Evolutionary conservation across 106 monocot genomes (phyloP), one percentile per base, ranked within the genome.

Genomic region (Ottelia alismoides): DNA sequence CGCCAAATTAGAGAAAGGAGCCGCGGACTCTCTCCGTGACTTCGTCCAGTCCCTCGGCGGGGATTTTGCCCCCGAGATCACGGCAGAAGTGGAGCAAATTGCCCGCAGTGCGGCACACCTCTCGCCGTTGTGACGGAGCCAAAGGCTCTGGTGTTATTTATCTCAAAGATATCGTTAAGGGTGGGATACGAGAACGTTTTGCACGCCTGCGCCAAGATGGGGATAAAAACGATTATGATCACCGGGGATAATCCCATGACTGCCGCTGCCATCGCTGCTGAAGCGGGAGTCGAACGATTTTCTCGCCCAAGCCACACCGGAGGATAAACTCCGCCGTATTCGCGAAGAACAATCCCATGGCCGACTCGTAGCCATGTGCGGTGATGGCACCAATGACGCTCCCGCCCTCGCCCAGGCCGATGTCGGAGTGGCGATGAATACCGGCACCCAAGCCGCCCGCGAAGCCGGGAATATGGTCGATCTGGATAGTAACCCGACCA

Each of bases 381-480:
- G 46, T 20, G 46, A 47, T 20, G 46, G 46, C 46, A 47, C 46
- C 12, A 47, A 47, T 20, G 46, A 47, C 46, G 72, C 70, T 0
- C 77, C 77, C 3, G 77, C 77, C 9, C 53, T 77, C 11, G 72
- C 67, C 29, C 72, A 77, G 31, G 77, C 77, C 2, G 77, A 77
- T 29, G 67, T 77, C 2, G 77, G 77, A 3, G 63, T 77, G 16
- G 49, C 77, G 0, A 77, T 77, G 77, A 72, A 72, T 4, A 67
- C 57, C 45, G 77, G 77, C 17, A 77, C 77, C 2, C 72, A 77
- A 49, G 76, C 71, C 18, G 76, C 76, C 4, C 71, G 71, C 57
- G 76, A 71, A 56, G 71, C 71, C 61, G 71, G 72, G 27, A 72
- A 77, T 45, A 58, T 77, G 29, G 57, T 77, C 27, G n/a, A n/a